Conservation (phyloP, 495 filamentous ascomycete genomes). For the Cladorrhinum samala region DNA sequence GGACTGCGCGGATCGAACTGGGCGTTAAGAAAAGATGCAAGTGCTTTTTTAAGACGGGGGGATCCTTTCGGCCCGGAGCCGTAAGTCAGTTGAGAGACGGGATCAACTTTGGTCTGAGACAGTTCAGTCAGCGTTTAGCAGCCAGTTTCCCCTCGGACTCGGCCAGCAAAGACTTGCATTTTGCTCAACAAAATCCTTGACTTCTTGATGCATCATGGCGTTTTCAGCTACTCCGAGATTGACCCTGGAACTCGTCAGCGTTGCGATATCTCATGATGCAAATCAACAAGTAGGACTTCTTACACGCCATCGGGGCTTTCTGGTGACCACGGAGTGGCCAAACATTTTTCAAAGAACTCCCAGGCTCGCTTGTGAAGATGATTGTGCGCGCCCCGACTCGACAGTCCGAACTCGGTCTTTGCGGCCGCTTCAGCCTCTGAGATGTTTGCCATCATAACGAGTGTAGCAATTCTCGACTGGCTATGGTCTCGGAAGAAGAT, state of each 20-base stretch:
- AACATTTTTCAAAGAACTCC: conserved; percentile 10
- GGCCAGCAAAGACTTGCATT: conserved; percentile 1
- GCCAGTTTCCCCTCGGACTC: no score
- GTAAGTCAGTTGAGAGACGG: conserved; percentile 23
- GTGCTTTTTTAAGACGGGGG: conserved; percentile 18
- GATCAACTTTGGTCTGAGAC: conserved; percentile 11
- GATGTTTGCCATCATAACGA: not conserved
- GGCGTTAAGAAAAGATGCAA: conserved; percentile 24
- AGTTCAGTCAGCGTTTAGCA: no score
- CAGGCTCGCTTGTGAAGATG: conserved; percentile 6
- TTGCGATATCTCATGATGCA: no score
- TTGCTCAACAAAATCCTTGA: conserved; percentile 17
- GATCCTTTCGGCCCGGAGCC: conserved; percentile 24
- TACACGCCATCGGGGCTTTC: conserved; percentile 13
- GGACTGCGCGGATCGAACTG: conserved; percentile 15
- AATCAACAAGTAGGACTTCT: no score
- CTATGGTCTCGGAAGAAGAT: no score
- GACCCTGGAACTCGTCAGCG: conserved; percentile 7
- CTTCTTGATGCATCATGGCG: conserved; percentile 14
- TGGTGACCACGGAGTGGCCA: conserved; percentile 13
- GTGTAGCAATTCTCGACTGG: no score
- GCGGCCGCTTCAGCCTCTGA: not conserved
- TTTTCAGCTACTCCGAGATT: conserved; percentile 20
- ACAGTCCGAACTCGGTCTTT: not conserved
- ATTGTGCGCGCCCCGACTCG: conserved; percentile 9